phyloP scores from a whole-genome alignment of 139 green algal genomes.

The Picochlorum sp. region DNA sequence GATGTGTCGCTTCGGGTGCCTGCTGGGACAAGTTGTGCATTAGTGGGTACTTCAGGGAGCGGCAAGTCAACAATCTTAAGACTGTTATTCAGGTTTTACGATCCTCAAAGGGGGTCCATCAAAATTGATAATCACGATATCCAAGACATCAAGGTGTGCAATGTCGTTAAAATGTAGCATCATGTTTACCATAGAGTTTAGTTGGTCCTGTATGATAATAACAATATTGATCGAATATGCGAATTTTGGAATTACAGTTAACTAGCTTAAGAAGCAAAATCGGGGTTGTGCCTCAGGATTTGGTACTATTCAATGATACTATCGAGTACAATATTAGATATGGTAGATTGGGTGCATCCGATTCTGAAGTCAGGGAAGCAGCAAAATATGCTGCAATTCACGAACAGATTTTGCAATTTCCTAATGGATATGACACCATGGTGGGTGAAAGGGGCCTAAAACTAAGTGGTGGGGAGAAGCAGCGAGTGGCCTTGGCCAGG shows the following conservation, averaged over 20 bases:
- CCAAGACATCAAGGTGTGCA: constrained; percentile 18
- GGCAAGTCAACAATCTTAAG: constrained; percentile 71
- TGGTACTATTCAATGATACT: constrained; percentile 95
- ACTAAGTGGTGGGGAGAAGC: constrained; percentile 90
- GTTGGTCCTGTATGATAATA: not conserved
- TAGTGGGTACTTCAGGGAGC: constrained; percentile 79
- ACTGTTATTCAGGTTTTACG: constrained; percentile 81
- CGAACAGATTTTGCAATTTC: constrained; percentile 76
- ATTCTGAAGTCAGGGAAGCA: constrained; percentile 36
- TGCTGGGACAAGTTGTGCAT: constrained; percentile 69
- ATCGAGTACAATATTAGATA: constrained; percentile 88
- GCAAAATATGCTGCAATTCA: constrained; percentile 54
- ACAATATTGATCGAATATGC: too few species aligned
- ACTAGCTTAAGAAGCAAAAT: constrained; percentile 38
- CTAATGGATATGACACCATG: constrained; percentile 80
- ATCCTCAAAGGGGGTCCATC: constrained; percentile 54
- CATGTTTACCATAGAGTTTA: not conserved
- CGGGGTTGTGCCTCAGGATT: constrained; percentile 62
- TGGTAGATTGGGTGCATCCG: constrained; percentile 45
- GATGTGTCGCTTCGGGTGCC: constrained; percentile 55
- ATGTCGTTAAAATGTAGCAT: too few species aligned
- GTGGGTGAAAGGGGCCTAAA: constrained; percentile 90
- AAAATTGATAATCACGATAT: constrained; percentile 53
- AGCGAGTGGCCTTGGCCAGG: constrained; percentile 82
- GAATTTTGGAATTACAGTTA: too few species aligned